Evolutionary conservation across 768 basidiomycete species (phyloP).

Genomic region (Arthromyces matolae): DNA sequence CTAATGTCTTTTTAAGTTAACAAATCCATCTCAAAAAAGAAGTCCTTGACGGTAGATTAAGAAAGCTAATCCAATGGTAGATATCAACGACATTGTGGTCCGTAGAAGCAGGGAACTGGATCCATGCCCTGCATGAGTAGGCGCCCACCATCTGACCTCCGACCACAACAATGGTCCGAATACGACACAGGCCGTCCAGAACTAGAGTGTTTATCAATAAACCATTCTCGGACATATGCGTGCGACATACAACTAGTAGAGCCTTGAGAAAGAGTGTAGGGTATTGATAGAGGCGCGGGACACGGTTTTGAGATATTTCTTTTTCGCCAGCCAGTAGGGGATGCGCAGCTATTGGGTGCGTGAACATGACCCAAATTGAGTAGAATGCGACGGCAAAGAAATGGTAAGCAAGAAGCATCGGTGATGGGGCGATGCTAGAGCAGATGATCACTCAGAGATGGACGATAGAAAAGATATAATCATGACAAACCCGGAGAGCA

Average conservation of each 20-base stretch:
- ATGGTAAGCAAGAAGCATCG: slow-evolving; percentile 76
- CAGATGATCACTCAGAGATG: neutral
- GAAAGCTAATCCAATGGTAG: slow-evolving; percentile 3
- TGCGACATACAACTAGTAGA: slow-evolving; percentile 61
- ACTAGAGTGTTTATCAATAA: slow-evolving; percentile 39
- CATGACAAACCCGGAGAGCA: slow-evolving; percentile 75
- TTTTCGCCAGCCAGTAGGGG: slow-evolving; percentile 33
- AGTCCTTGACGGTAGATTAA: slow-evolving; percentile 7
- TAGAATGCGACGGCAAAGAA: slow-evolving; percentile 97
- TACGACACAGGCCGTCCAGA: slow-evolving; percentile 90
- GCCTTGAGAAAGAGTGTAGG: slow-evolving; percentile 62
- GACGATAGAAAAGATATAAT: neutral
- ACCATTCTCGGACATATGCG: neutral
- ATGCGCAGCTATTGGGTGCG: slow-evolving; percentile 34
- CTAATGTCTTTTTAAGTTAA: neutral
- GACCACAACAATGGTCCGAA: slow-evolving; percentile 86
- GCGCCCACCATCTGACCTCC: slow-evolving; percentile 75
- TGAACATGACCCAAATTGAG: slow-evolving; percentile 88
- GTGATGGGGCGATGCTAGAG: slow-evolving; percentile 73
- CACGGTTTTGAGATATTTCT: slow-evolving; percentile 30
- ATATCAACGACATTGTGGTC: slow-evolving; percentile 2
- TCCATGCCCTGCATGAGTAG: slow-evolving; percentile 13
- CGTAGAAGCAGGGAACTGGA: neutral
- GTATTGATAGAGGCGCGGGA: slow-evolving; percentile 57
- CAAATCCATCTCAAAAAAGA: neutral